Conservation (phyloP, 208 protist species). For the Leptomonas pyrrhocoris region DNA sequence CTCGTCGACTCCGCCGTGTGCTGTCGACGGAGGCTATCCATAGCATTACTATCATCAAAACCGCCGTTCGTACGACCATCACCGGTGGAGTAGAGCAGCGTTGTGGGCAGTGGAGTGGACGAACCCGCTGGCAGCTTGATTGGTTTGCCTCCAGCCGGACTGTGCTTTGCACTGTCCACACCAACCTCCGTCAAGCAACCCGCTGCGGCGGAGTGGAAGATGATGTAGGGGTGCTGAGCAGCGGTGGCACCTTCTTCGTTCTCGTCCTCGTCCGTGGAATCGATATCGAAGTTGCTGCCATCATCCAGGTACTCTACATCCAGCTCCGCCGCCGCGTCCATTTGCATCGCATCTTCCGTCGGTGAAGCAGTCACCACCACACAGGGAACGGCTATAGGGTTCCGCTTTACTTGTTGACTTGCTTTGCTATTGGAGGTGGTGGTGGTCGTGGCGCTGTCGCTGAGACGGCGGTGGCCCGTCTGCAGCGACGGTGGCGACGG, state of each 20-base stretch:
- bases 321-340: neutral
- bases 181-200: neutral
- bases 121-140: neutral
- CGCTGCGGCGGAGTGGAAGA: neutral
- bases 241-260: neutral
- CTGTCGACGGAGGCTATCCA: neutral
- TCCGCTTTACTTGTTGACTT: neutral
- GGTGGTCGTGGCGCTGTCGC: neutral
- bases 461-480: neutral
- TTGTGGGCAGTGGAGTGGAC: neutral
- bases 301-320: conserved; percentile 4
- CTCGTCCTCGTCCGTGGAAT: conserved; percentile 8
- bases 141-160: neutral
- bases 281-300: conserved; percentile 18
- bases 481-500: neutral
- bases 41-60: neutral
- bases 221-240: neutral
- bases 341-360: neutral
- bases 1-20: neutral
- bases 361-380: neutral
- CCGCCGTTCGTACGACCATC: neutral
- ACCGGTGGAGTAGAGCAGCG: too few relatives aligned
- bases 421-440: neutral
- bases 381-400: neutral
- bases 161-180: neutral